A percentile compares a stretch with the other conserved stretches of the same genome.
phyloP scores from a whole-genome alignment of 2,329 filamentous ascomycete species.

The Lachnellula cervina region DNA sequence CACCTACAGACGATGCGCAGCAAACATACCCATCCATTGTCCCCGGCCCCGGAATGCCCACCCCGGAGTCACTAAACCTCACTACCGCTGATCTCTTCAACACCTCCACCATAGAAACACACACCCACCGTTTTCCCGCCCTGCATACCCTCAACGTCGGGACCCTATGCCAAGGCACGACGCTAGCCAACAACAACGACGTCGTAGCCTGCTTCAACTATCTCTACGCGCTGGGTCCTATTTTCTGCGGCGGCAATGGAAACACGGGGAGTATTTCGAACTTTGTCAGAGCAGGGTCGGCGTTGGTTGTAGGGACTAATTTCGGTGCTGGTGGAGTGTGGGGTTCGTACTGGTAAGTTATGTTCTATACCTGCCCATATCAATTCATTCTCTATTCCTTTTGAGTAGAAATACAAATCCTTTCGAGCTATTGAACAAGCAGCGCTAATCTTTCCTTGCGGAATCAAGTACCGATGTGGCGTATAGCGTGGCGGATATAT shows the following conservation, averaged over 20 bases:
- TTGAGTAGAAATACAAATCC: too few species aligned
- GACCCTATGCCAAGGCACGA: neutral
- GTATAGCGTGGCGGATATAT: neutral
- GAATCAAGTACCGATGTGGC: neutral
- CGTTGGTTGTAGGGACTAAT: neutral
- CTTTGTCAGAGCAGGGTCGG: neutral
- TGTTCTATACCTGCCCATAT: neutral
- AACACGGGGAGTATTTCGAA: too few species aligned
- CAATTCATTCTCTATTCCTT: neutral
- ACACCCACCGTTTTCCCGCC: neutral
- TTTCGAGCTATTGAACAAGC: too few species aligned
- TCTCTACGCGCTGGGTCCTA: neutral
- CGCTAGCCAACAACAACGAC: neutral
- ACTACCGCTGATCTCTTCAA: neutral
- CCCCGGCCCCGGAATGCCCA: neutral
- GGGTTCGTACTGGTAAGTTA: neutral
- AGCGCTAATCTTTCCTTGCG: neutral
- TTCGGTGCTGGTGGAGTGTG: neutral
- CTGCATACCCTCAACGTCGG: neutral
- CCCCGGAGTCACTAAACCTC: neutral
- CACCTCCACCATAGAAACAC: neutral
- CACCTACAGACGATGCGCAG: neutral
- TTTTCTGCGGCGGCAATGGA: neutral
- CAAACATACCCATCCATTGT: neutral
- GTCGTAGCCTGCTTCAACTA: neutral